These are phyloP conservation scores for Thinopyrum elongatum DNA, from an alignment of 176 grass and related monocot species.

Conservation along the genomic window DNA sequence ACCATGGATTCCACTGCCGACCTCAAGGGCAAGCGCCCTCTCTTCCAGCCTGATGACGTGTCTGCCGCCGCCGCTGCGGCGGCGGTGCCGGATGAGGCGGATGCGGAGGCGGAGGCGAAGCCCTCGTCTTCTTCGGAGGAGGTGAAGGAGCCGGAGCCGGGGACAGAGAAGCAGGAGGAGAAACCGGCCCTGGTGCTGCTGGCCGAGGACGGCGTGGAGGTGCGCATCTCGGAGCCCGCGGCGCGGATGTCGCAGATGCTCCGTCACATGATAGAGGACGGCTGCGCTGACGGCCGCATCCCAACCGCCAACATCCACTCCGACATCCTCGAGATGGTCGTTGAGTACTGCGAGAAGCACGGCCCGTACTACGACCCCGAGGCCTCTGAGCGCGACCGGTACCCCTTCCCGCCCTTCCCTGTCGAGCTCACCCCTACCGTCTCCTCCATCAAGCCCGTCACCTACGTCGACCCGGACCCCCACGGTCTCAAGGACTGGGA, in stretches of 20 bases:
- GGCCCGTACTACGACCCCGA: conserved; percentile 38
- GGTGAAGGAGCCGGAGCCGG: background rate
- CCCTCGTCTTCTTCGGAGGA: background rate
- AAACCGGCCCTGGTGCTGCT: conserved; percentile 7
- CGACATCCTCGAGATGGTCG: conserved; percentile 43
- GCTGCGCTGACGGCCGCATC: conserved; percentile 43
- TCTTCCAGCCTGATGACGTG: background rate
- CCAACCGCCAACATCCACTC: conserved; percentile 36
- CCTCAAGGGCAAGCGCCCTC: conserved; percentile 33
- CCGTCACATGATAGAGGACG: conserved; percentile 44
- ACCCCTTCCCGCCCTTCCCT: conserved; percentile 37
- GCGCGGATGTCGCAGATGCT: conserved; percentile 65
- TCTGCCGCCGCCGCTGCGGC: background rate
- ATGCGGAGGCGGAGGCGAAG: background rate
- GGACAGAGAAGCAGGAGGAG: background rate
- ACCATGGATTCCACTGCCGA: conserved; percentile 27
- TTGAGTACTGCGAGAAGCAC: conserved; percentile 66
- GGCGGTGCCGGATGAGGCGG: background rate
- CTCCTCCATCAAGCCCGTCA: conserved; percentile 28
- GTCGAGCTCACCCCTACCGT: background rate
- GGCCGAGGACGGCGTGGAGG: conserved; percentile 49
- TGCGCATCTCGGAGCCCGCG: conserved; percentile 30
- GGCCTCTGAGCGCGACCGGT: conserved; percentile 9
- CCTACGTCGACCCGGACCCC: conserved; percentile 27
- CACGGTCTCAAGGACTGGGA: conserved; percentile 62